Evolutionary conservation across 108 stramenopile species (phyloP).

Genomic region (Mayamaea pseudoterrestris): DNA sequence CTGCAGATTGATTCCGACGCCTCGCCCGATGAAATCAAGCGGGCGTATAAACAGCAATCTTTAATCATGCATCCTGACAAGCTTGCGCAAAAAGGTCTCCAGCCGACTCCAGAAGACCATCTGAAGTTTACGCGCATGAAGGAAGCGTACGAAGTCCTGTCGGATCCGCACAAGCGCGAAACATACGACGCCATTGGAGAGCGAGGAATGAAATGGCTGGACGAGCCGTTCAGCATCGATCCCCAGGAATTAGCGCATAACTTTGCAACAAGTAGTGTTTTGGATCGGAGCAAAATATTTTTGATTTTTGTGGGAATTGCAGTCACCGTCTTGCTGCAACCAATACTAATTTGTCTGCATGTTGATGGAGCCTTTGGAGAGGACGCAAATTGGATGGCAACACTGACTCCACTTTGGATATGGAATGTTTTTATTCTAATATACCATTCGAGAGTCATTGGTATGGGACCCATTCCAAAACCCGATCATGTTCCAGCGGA

Average conservation of each 20-base stretch:
- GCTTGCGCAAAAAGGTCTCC: slow-evolving; percentile 78
- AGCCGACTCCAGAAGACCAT: slow-evolving; percentile 61
- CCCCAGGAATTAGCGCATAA: slow-evolving; percentile 84
- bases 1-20: slow-evolving; percentile 56
- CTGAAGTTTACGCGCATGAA: slow-evolving; percentile 86
- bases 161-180: slow-evolving; percentile 72
- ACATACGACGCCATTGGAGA: slow-evolving; percentile 88
- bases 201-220: slow-evolving; percentile 78
- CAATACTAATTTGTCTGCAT: slow-evolving; percentile 66
- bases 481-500: slow-evolving; percentile 75
- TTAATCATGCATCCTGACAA: slow-evolving; percentile 97
- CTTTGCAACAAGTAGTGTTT: slow-evolving; percentile 55
- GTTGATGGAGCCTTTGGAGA: slow-evolving; percentile 63
- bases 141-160: slow-evolving; percentile 82
- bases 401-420: slow-evolving; percentile 71
- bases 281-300: slow-evolving; percentile 78
- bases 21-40: slow-evolving; percentile 76
- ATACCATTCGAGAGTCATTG: slow-evolving; percentile 59
- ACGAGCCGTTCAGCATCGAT: slow-evolving; percentile 75
- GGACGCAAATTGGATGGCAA: slow-evolving; percentile 47
- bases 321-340: slow-evolving; percentile 44
- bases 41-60: slow-evolving; percentile 84
- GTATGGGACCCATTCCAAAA: slow-evolving; percentile 67
- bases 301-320: slow-evolving; percentile 68
- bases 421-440: slow-evolving; percentile 65